phyloP scores from a whole-genome alignment of 2,329 filamentous ascomycete genomes.

The Coniella vitis region DNA sequence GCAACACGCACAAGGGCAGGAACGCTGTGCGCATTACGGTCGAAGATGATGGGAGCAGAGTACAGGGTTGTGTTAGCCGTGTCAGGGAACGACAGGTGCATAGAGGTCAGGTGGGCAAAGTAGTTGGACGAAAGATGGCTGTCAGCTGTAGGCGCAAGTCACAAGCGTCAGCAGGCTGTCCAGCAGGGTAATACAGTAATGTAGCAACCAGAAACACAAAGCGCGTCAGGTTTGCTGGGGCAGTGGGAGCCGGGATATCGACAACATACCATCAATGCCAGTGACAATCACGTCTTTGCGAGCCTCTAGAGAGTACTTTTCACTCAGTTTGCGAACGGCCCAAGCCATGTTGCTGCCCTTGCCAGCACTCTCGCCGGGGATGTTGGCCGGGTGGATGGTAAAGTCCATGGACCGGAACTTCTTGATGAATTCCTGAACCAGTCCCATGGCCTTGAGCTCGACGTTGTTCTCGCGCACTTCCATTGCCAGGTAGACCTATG shows the following conservation, averaged over 20 bases:
- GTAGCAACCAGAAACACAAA: conserved; percentile 4
- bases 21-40: conserved; percentile 63
- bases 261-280: conserved; percentile 61
- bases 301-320: conserved; percentile 46
- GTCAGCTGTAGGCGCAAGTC: conserved; percentile 44
- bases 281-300: conserved; percentile 61
- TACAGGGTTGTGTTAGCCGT: conserved; percentile 59
- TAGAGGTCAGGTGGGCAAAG: conserved; percentile 56
- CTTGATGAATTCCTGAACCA: conserved; percentile 57
- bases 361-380: conserved; percentile 62
- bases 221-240: neutral
- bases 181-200: conserved; percentile 14
- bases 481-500: conserved; percentile 65
- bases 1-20: conserved; percentile 63
- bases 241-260: no score
- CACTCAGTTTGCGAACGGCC: conserved; percentile 60
- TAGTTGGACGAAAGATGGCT: conserved; percentile 64
- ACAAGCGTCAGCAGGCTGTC: conserved; percentile 24
- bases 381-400: conserved; percentile 59
- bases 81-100: conserved; percentile 54
- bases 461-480: conserved; percentile 59
- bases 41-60: conserved; percentile 65
- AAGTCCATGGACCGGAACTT: conserved; percentile 61
- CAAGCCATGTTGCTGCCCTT: conserved; percentile 71
- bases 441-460: conserved; percentile 52